These are phyloP conservation scores for Kwoniella mangroviensis DNA, from an alignment of 768 basidiomycete genomes.

Conservation along the genomic window DNA sequence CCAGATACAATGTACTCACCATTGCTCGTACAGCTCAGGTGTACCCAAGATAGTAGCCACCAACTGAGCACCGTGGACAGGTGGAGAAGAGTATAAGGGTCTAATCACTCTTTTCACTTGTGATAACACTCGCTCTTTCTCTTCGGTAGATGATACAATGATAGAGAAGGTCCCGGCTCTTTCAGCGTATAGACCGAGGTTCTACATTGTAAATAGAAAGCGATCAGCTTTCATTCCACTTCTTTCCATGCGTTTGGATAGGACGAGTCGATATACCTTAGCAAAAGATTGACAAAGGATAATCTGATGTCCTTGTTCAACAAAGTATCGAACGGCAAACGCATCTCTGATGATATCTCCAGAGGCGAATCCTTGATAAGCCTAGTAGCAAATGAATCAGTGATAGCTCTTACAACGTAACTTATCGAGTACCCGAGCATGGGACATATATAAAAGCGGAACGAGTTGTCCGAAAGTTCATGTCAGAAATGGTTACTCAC, in stretches of 20 bases:
- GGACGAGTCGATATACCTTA: slow-evolving; percentile 61
- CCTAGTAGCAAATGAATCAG: slow-evolving; percentile 61
- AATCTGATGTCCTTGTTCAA: slow-evolving; percentile 86
- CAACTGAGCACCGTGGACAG: slow-evolving; percentile 60
- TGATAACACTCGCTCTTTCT: slow-evolving; percentile 80
- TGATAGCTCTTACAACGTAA: background rate
- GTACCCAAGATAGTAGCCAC: slow-evolving; percentile 56
- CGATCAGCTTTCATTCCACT: slow-evolving; percentile 15
- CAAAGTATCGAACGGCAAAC: slow-evolving; percentile 92
- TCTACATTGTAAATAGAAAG: slow-evolving; percentile 57
- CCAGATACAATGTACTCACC: slow-evolving; percentile 37
- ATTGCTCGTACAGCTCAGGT: slow-evolving; percentile 50
- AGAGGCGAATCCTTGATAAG: slow-evolving; percentile 98
- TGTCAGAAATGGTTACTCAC: slow-evolving; percentile 23
- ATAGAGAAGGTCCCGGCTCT: slow-evolving; percentile 95
- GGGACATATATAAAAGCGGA: background rate
- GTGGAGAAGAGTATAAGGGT: slow-evolving; percentile 98
- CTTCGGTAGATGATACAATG: slow-evolving; percentile 65
- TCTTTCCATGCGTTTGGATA: background rate
- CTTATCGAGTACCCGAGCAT: background rate
- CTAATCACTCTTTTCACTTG: slow-evolving; percentile 94
- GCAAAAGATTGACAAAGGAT: slow-evolving; percentile 96
- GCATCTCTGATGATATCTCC: slow-evolving; percentile 88
- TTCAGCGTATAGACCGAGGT: slow-evolving; percentile 98
- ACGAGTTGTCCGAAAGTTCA: too few species aligned